These are phyloP conservation scores for Pugionium cornutum DNA, from an alignment of 345 rosid species.

Conservation along the genomic window DNA sequence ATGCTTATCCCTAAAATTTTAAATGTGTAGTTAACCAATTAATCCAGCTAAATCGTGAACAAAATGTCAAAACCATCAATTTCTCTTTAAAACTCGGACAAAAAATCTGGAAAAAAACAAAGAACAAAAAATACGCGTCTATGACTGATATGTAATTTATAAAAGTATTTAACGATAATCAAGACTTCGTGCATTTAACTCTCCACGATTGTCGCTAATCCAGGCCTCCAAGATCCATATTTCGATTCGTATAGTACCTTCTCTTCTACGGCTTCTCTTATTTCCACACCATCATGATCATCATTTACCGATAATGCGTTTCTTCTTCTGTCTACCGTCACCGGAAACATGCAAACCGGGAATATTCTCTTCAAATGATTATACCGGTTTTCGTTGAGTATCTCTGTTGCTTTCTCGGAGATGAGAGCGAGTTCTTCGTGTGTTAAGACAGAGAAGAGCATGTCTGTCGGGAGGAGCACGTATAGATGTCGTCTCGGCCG, in stretches of 20 bases:
- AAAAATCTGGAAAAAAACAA: constrained; percentile 5
- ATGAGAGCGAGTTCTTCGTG: constrained; percentile 40
- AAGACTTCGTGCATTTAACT: constrained; percentile 25
- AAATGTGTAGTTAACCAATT: not conserved
- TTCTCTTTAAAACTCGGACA: constrained; percentile 27
- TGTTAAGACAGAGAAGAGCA: constrained; percentile 44
- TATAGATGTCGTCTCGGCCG: constrained; percentile 40
- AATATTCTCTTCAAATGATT: constrained; percentile 41
- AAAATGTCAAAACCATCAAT: constrained; percentile 24
- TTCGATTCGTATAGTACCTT: constrained; percentile 19
- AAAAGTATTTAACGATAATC: constrained; percentile 5
- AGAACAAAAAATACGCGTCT: constrained; percentile 13
- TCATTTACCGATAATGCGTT: constrained; percentile 25
- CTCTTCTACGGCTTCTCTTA: constrained; percentile 33
- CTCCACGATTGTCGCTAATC: constrained; percentile 41
- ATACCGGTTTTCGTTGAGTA: constrained; percentile 33
- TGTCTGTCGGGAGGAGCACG: constrained; percentile 37
- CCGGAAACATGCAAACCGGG: constrained; percentile 41
- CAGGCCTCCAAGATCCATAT: constrained; percentile 43
- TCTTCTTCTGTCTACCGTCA: constrained; percentile 31
- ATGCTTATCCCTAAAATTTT: not conserved
- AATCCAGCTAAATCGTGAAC: too few species aligned
- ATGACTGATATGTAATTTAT: not conserved
- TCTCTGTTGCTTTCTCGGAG: constrained; percentile 36
- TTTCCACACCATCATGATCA: not conserved